Percentiles rank a stretch among this genome's conserved stretches.
These are phyloP conservation scores for Darksidea phi DNA, from an alignment of 495 filamentous ascomycete genomes.

Conservation along the genomic window DNA sequence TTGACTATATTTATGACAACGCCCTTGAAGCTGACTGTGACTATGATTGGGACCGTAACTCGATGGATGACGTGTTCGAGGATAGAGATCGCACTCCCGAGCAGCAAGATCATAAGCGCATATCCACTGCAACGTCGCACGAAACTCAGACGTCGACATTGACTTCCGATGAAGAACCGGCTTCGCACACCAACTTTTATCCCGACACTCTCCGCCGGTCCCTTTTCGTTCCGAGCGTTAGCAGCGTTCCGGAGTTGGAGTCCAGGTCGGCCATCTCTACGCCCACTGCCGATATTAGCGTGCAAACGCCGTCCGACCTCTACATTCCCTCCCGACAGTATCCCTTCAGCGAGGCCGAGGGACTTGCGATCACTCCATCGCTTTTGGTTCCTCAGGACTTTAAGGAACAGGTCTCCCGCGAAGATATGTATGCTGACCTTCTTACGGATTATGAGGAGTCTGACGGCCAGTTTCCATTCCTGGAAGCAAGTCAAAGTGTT, in stretches of 20 bases:
- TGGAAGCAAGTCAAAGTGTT: slow-evolving; percentile 42
- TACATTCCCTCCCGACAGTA: slow-evolving; percentile 5
- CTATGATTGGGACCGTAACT: slow-evolving; percentile 73
- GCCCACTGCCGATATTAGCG: slow-evolving; percentile 26
- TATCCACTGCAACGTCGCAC: slow-evolving; percentile 3
- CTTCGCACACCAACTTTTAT: slow-evolving; percentile 13
- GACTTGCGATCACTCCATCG: slow-evolving; percentile 39
- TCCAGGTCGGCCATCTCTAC: slow-evolving; percentile 28
- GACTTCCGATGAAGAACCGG: slow-evolving; percentile 8
- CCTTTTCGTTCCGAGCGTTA: slow-evolving; percentile 30
- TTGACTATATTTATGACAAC: slow-evolving; percentile 92
- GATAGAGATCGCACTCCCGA: slow-evolving; percentile 25
- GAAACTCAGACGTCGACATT: background rate
- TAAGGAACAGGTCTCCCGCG: slow-evolving; percentile 42
- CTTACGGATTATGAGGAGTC: slow-evolving; percentile 49
- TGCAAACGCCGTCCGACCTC: slow-evolving; percentile 27
- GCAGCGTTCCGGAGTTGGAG: slow-evolving; percentile 33
- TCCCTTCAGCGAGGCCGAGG: slow-evolving; percentile 22
- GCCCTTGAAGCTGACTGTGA: slow-evolving; percentile 86
- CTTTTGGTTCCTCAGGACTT: slow-evolving; percentile 28
- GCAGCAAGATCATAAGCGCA: slow-evolving; percentile 16
- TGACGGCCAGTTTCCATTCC: slow-evolving; percentile 49
- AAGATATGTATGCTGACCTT: slow-evolving; percentile 53
- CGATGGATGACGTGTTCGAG: slow-evolving; percentile 14
- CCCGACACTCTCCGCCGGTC: slow-evolving; percentile 18